Conservation (phyloP, 2,329 filamentous ascomycete genomes). For the Phyllosticta capitalensis region DNA sequence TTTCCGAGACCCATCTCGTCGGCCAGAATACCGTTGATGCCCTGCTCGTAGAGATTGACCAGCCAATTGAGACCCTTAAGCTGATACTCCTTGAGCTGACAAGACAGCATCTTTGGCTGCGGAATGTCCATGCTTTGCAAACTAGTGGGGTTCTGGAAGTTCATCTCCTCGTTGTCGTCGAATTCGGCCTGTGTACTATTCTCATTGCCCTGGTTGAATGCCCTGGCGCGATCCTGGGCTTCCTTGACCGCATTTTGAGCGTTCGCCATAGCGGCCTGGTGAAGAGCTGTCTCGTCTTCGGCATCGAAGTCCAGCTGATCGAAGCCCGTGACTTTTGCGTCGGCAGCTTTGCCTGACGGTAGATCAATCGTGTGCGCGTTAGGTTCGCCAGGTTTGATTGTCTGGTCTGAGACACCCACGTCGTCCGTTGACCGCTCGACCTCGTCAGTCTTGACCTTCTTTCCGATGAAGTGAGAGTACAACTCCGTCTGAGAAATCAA, state of each 20-base stretch:
- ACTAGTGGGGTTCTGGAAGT: slow-evolving; percentile 97
- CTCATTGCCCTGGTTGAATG: slow-evolving; percentile 68
- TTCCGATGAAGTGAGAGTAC: slow-evolving; percentile 98
- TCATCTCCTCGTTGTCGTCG: slow-evolving; percentile 95
- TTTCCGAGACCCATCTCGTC: slow-evolving; percentile 99
- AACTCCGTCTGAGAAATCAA: slow-evolving; percentile 97
- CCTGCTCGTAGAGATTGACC: slow-evolving; percentile 96
- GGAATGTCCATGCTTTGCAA: slow-evolving; percentile 89
- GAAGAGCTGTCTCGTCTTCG: slow-evolving; percentile 76
- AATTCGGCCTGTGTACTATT: slow-evolving; percentile 58
- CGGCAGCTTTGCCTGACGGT: slow-evolving; percentile 40
- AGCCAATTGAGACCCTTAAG: slow-evolving; percentile 99
- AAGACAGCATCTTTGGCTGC: slow-evolving; percentile 86
- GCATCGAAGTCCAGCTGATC: slow-evolving; percentile 93
- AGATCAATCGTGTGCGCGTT: slow-evolving; percentile 38
- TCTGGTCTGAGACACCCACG: slow-evolving; percentile 46
- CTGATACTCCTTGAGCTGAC: slow-evolving; percentile 96
- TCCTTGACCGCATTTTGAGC: slow-evolving; percentile 93
- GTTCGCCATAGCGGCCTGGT: slow-evolving; percentile 82
- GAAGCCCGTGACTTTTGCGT: slow-evolving; percentile 78
- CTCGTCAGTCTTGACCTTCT: slow-evolving; percentile 97
- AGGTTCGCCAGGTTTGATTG: slow-evolving; percentile 28
- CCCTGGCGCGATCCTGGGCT: slow-evolving; percentile 83
- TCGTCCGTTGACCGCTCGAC: slow-evolving; percentile 85
- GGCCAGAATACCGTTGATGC: slow-evolving; percentile 97